Conservation (phyloP, 306 rosid species). For the Cercis canadensis region DNA sequence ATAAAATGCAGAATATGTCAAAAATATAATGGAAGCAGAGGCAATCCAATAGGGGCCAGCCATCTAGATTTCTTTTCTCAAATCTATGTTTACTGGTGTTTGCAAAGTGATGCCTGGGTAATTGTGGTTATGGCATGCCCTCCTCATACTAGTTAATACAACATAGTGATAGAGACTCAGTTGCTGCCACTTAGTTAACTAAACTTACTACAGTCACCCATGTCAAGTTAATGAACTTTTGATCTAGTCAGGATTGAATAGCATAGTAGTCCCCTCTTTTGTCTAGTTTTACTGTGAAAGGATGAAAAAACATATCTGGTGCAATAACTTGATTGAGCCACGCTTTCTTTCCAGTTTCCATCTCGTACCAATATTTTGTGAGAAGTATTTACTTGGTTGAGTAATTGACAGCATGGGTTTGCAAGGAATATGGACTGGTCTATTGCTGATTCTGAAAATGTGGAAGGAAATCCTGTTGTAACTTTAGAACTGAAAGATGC, state of each 20-base stretch:
- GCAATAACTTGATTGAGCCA: conserved; percentile 13
- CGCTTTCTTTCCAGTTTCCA: conserved; percentile 19
- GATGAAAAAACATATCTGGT: not conserved
- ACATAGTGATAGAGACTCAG: not conserved
- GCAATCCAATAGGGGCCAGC: not conserved
- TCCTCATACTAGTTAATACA: conserved; percentile 2
- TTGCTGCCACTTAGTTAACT: not conserved
- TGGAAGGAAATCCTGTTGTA: conserved; percentile 75
- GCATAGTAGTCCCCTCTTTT: not conserved
- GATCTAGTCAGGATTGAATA: not conserved
- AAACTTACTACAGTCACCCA: not conserved
- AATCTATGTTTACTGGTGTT: not conserved
- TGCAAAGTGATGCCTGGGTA: not conserved
- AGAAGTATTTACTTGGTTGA: conserved; percentile 41
- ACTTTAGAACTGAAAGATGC: conserved; percentile 83
- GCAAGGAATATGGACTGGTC: conserved; percentile 94
- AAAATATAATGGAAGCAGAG: not conserved
- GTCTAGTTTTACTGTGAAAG: not conserved
- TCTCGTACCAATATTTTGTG: conserved; percentile 7
- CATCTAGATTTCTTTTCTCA: not conserved
- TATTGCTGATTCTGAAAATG: conserved; percentile 65
- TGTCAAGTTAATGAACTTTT: not conserved
- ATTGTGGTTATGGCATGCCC: conserved; percentile 7
- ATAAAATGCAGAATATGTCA: not conserved
- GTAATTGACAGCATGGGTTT: conserved; percentile 80